These are phyloP conservation scores for Syncephalastrum racemosum DNA, from an alignment of 371 early-diverging fungal species.

Conservation along the genomic window DNA sequence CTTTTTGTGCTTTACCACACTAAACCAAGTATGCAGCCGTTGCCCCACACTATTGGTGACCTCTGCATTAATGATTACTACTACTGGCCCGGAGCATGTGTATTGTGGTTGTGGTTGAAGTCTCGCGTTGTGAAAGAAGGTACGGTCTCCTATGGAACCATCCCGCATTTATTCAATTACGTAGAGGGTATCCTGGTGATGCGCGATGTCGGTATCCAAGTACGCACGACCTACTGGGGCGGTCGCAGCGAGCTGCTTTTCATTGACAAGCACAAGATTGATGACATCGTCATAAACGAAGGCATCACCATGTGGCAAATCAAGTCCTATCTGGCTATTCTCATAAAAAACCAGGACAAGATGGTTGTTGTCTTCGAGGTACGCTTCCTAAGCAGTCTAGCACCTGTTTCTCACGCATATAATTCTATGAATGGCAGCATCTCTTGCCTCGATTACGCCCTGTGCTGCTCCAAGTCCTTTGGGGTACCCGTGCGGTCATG, in stretches of 20 bases:
- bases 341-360: conserved; percentile 58
- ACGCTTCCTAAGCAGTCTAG: conserved; percentile 6
- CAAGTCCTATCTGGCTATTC: conserved; percentile 71
- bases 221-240: conserved; percentile 59
- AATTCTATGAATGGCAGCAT: conserved; percentile 33
- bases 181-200: conserved; percentile 65
- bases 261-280: conserved; percentile 62
- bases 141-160: background rate
- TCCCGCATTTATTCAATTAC: background rate
- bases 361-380: conserved; percentile 77
- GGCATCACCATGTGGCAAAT: conserved; percentile 75
- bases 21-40: no score
- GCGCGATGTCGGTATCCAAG: conserved; percentile 70
- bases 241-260: conserved; percentile 58
- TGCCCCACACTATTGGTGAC: background rate
- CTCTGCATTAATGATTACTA: background rate
- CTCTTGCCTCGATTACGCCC: conserved; percentile 52
- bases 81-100: background rate
- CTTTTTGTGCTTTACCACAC: no score
- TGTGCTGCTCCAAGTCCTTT: conserved; percentile 54
- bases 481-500: conserved; percentile 55
- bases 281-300: conserved; percentile 73
- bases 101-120: conserved; percentile 12
- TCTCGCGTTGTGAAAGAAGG: conserved; percentile 3
- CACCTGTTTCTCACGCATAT: background rate